These are phyloP conservation scores for Halophytophthora batemanensis DNA, from an alignment of 352 stramenopile species.

Conservation along the genomic window DNA sequence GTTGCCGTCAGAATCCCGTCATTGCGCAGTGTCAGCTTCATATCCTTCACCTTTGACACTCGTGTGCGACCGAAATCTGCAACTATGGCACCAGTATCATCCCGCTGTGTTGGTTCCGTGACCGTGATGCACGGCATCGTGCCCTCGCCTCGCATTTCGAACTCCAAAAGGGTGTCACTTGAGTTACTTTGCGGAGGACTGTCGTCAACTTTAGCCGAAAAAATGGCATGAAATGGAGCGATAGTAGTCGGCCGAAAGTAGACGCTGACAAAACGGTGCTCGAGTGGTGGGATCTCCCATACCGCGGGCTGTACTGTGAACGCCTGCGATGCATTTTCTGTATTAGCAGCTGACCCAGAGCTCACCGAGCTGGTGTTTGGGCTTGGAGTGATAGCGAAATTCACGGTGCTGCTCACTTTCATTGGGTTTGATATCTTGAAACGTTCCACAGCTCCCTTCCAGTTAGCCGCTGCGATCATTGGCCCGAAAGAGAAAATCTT, in stretches of 20 bases:
- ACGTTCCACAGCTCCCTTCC: conserved; percentile 84
- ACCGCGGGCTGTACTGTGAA: conserved; percentile 90
- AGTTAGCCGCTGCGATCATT: conserved; percentile 59
- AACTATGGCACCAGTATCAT: conserved; percentile 54
- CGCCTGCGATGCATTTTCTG: conserved; percentile 19
- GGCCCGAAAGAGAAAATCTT: conserved; percentile 87
- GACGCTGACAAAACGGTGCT: conserved; percentile 92
- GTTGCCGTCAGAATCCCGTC: conserved; percentile 91
- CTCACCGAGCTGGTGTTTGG: conserved; percentile 17
- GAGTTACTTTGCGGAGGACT: conserved; percentile 29
- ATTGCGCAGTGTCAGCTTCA: conserved; percentile 81
- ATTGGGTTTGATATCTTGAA: conserved; percentile 96
- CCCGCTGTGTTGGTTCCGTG: conserved; percentile 67
- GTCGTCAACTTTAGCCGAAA: conserved; percentile 85
- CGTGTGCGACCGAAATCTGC: conserved; percentile 84
- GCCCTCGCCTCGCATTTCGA: conserved; percentile 89
- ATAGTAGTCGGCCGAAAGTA: conserved; percentile 93
- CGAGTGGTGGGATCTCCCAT: conserved; percentile 93
- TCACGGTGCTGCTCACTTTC: conserved; percentile 90
- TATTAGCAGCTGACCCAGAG: conserved; percentile 1
- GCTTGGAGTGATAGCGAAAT: conserved; percentile 65
- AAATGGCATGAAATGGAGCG: conserved; percentile 72
- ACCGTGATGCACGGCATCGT: conserved; percentile 92
- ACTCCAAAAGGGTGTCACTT: conserved; percentile 61
- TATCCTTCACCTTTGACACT: conserved; percentile 65